Evolutionary conservation across 1,284 basidiomycete genomes (phyloP), one percentile per base, ranked within the genome.

Genomic region (Afroboletus lepidellus): DNA sequence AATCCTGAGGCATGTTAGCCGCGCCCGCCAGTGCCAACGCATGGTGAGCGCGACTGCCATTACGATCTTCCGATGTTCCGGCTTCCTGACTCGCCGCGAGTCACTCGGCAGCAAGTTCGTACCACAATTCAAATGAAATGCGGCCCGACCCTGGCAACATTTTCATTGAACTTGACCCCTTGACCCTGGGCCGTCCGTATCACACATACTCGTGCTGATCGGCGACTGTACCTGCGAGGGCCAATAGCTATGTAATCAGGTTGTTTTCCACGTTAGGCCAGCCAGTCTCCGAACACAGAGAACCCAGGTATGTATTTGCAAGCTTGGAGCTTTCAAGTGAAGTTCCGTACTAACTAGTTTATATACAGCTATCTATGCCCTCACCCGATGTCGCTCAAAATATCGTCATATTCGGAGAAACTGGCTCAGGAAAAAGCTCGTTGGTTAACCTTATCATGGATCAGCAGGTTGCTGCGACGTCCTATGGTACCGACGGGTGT

Each of bases 371-470:
- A 21, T 21, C 44, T 38, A 64, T 67, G 65, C 20, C 54, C 43
- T 36, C 53, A 34, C 43, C 18, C 43, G 34, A 52, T 46, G 32
- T 44, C 37, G 32, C 43, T 34, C 62, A 65, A 24, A 57, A 70
- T 52, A 50, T 69, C 21, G 54, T 67, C 52, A 51, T 69, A 48
- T 59, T 71, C 27, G 50, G 63, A 36, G 57, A 72, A 53, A 64
- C 70, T 8, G 69, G 69, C 29, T 62, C 66, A 30, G 71, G 65
- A 8, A 66, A 66, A 58, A 70, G 68, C 43, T 70, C 65, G 8
- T 59, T 66, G 32, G 55, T 70, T 15, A 66, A 66, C 50, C 65
- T 66, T 48, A 70, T 70, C 41, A 38, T 66, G 16, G 60, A 54
- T 6, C 32, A 42, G n/a, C 45, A 55, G 2, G 48, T 69, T 37